These are phyloP conservation scores for Penicillium sp. DNA, from an alignment of 2,329 filamentous ascomycete genomes.

Conservation along the genomic window DNA sequence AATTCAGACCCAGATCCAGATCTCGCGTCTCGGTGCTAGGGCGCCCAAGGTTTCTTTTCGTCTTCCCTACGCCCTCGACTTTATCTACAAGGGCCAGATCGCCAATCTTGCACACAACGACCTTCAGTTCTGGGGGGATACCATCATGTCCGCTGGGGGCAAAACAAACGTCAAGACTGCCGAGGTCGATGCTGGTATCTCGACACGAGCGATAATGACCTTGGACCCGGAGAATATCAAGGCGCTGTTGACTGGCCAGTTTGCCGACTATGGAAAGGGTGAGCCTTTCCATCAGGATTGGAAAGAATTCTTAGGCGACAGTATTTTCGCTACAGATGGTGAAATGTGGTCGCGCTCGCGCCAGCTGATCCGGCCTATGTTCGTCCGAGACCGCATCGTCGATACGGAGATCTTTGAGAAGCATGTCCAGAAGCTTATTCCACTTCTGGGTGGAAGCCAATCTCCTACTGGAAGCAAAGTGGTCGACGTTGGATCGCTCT, in stretches of 20 bases:
- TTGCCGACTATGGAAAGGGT: slow-evolving; percentile 82
- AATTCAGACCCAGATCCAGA: slow-evolving; percentile 27
- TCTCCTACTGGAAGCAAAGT: slow-evolving; percentile 36
- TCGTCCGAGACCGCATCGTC: slow-evolving; percentile 78
- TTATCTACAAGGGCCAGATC: slow-evolving; percentile 58
- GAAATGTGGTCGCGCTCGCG: slow-evolving; percentile 75
- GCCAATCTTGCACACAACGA: slow-evolving; percentile 55
- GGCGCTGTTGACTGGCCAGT: slow-evolving; percentile 83
- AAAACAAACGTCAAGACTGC: slow-evolving; percentile 25
- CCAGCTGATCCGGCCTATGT: slow-evolving; percentile 83
- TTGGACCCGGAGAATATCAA: slow-evolving; percentile 88
- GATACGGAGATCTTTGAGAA: slow-evolving; percentile 80
- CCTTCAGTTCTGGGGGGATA: slow-evolving; percentile 59
- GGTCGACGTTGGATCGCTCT: slow-evolving; percentile 71
- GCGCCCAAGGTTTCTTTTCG: slow-evolving; percentile 34
- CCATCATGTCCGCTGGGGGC: slow-evolving; percentile 45
- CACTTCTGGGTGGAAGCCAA: slow-evolving; percentile 57
- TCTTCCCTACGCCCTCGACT: slow-evolving; percentile 55
- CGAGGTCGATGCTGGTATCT: slow-evolving; percentile 31
- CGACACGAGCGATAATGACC: slow-evolving; percentile 66
- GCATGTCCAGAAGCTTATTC: slow-evolving; percentile 71
- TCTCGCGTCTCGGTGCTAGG: slow-evolving; percentile 34
- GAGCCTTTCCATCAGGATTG: slow-evolving; percentile 68
- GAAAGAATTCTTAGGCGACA: slow-evolving; percentile 78
- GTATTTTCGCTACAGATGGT: slow-evolving; percentile 80